Base-by-base conservation (phyloP, 1,139 yeast species). In the Scheffersomyces illinoinensis region DNA sequence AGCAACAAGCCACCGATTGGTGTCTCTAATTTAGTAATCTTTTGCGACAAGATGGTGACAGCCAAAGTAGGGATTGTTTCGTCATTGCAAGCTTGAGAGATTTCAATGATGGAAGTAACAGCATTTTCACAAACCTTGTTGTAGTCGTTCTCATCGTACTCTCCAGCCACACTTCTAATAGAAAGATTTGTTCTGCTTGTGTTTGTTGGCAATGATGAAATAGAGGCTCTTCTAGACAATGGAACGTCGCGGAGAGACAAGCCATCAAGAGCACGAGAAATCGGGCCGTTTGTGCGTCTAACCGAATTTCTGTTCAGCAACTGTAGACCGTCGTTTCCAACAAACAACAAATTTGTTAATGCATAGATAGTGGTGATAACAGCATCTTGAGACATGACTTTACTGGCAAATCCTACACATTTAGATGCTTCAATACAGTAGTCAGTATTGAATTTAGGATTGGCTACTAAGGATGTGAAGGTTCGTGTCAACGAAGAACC, bases 341-440 rank as follows among this genome's bases (percentile, higher is more conserved):
- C 85, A 54, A 88, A 84, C 48, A 95, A 76, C 66, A 90, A 76
- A 71, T 95, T 95, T 26, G 91, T 86, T 64, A 93, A 80, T 0
- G 97, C 89, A 71, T 95, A 95, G 58, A 95, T 87, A 1, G 95
- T 85, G n/a, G 97, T 89, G 14, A 93, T 91, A 20, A 90, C 88
- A 0, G 91, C 87, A 71, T 93, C 98, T 68, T 92, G 96, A 24
- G 90, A 79, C 57, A 85, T 71, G 19, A 78, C 77, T 61, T 77
- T 81, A 63, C 81, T 72, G 26, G 84, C 84, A 62, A 76, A 66
- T 4, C 85, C 84, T 56, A 81, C 79, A 61, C 79, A 71, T 59
- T 72, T 72, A 5, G 83, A 76, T 7, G 82, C 81, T 12, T 63
- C 62, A 19, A 64, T 57, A 65, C 79, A 76, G 61, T 75, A 75